Base-by-base conservation (phyloP, 2,329 filamentous ascomycete species). In the Xylaria sp. region DNA sequence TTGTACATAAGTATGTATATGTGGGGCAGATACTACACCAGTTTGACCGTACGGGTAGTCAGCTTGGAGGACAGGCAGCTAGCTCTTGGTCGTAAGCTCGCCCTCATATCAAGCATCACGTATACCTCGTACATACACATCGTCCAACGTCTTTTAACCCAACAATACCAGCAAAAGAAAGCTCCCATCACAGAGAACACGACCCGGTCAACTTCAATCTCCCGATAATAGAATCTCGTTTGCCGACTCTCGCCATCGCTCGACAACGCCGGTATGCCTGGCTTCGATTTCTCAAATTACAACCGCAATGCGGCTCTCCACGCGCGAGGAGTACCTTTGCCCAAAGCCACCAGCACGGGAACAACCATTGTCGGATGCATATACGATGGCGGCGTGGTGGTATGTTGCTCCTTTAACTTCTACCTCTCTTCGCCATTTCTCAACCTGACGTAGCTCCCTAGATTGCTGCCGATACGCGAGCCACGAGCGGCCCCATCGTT, bases 201-300 rank as follows among this genome's bases (percentile, higher is more conserved):
- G 54, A 23, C 20, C 28, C 23, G 15, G 15, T 31, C 18, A 12
- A 54, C 20, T 8, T 37, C 44, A 65, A 20, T 5, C 10, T 13
- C 31, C 13, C 18, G 8, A 34, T 34, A 39, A 58, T 12, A 52
- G 25, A 13, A 55, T 25, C 46, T 37, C 37, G 46, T 48, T 59
- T 44, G 31, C 58, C 62, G 31, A 25, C 20, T 52, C 8, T 25
- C 37, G 15, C 39, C 39, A n/a, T 50, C 15, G 54, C 48, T 48
- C 37, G 25, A 66, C 8, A 10, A 54, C 61, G 71, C 75, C 84
- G 91, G 79, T 78, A 99, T 99, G 96, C 91, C 93, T 78, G 94
- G 94, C 85, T 97, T 98, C 88, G 94, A 98, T 86, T 99, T 99
- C 88, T 97, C 94, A 83, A 99, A 99, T 88, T 96, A 98, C 90